Base-by-base conservation (phyloP, 352 stramenopile genomes). In the Saprolegnia parasitica region DNA sequence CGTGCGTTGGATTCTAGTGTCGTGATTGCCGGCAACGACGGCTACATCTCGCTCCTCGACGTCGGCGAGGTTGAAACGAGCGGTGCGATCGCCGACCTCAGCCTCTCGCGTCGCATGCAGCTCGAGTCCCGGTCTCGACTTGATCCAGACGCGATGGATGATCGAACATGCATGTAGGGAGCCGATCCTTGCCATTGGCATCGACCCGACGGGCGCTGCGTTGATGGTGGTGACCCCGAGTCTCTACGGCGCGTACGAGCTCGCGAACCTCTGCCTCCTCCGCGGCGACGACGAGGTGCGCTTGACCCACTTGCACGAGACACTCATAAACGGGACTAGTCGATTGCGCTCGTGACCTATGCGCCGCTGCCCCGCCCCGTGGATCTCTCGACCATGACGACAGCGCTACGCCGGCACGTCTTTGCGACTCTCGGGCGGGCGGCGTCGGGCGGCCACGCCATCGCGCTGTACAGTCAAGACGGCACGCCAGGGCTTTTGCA, bases 181-280 rank as follows among this genome's bases (percentile, higher is more conserved):
- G 37, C 68, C 75, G 26, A 81, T 90, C 5, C 54, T 78, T 20
- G 70, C 68, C 1, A 61, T 93, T 18, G 76, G 74, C 23, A 77
- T 81, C 0, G 83, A 91, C 56, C 72, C 77, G 6, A 76, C 78
- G 4, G 82, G 77, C 0, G 75, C 78, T 1, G 81, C 76, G 26
- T 65, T 91, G 15, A 66, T 91, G 16, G 90, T 81, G 50, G 86
- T 77, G 29, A 93, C 85, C 4, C 81, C 88, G 54, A 75, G 64
- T 0, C 68, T 63, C 35, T 90, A 89, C 52, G 85, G 85, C 39
- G 72, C 78, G 11, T 93, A 89, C 67, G 85, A 93, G 40, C 73
- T 93, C 20, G 89, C 81, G 68, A 81, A 89, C 37, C 71, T 91
- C 32, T 88, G 79, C 66, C 73, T 91, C 5, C 71, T 93, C 21